phyloP scores from a whole-genome alignment of 495 filamentous ascomycete genomes.

The Antarctomyces pellizariae region DNA sequence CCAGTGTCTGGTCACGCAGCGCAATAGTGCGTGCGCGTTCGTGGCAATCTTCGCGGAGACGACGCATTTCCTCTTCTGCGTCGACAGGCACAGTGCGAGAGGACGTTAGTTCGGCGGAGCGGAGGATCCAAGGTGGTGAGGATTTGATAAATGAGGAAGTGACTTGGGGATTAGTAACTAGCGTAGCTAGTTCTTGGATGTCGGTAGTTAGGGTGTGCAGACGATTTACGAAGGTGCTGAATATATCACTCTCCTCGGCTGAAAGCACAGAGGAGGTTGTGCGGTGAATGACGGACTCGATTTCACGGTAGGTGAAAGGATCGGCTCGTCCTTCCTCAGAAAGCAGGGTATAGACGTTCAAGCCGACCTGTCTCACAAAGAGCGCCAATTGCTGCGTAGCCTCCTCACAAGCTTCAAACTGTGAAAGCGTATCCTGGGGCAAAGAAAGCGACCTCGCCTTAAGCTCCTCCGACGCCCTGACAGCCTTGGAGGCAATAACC shows the following conservation, averaged over 20 bases:
- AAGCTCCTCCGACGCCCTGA: slow-evolving; percentile 55
- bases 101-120: slow-evolving; percentile 50
- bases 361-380: slow-evolving; percentile 41
- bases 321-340: slow-evolving; percentile 52
- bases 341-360: slow-evolving; percentile 36
- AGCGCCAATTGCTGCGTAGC: slow-evolving; percentile 40
- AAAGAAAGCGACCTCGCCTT: slow-evolving; percentile 56
- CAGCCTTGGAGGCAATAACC: slow-evolving; percentile 59
- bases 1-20: slow-evolving; percentile 38
- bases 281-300: slow-evolving; percentile 34
- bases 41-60: slow-evolving; percentile 47
- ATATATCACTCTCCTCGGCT: slow-evolving; percentile 31
- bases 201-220: slow-evolving; percentile 38
- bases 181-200: slow-evolving; percentile 46
- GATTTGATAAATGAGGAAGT: slow-evolving; percentile 68
- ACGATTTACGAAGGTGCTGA: slow-evolving; percentile 42
- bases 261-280: slow-evolving; percentile 25
- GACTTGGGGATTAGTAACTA: slow-evolving; percentile 51
- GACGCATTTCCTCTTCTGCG: slow-evolving; percentile 53
- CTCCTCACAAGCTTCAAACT: slow-evolving; percentile 35
- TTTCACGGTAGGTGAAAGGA: slow-evolving; percentile 38
- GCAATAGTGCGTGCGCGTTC: slow-evolving; percentile 39
- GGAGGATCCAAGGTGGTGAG: slow-evolving; percentile 61
- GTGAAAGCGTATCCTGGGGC: slow-evolving; percentile 20
- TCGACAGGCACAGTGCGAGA: slow-evolving; percentile 58